These are phyloP conservation scores for Kwoniella mangroviensis DNA, from an alignment of 768 basidiomycete species.

Conservation along the genomic window DNA sequence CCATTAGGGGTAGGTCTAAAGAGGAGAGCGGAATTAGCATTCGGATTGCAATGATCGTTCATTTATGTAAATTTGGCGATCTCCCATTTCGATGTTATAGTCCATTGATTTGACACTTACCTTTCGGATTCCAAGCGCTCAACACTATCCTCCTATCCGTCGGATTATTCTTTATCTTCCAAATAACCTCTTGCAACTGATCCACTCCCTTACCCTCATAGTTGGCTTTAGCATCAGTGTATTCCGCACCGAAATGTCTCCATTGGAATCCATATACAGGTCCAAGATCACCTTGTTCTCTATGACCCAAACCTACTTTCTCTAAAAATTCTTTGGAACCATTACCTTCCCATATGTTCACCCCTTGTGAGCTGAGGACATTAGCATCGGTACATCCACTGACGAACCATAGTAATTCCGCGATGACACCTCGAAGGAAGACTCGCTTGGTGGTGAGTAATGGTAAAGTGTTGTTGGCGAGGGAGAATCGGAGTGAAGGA, in stretches of 20 bases:
- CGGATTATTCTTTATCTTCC: slow-evolving; percentile 89
- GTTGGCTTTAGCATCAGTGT: slow-evolving; percentile 60
- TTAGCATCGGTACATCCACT: slow-evolving; percentile 80
- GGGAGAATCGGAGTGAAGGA: slow-evolving; percentile 83
- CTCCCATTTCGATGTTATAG: no score
- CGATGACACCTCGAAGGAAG: slow-evolving; percentile 85
- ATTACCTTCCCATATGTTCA: slow-evolving; percentile 98
- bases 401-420: slow-evolving; percentile 95
- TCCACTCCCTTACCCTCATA: slow-evolving; percentile 88
- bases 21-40: background rate
- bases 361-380: slow-evolving; percentile 74
- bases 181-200: slow-evolving; percentile 84
- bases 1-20: slow-evolving; percentile 89
- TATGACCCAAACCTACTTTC: slow-evolving; percentile 76
- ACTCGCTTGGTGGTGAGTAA: slow-evolving; percentile 94
- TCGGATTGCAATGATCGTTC: background rate
- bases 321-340: slow-evolving; percentile 86
- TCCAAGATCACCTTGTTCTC: slow-evolving; percentile 88
- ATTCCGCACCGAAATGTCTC: slow-evolving; percentile 90
- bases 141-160: slow-evolving; percentile 92
- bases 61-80: background rate
- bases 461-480: slow-evolving; percentile 71
- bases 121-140: slow-evolving; percentile 97
- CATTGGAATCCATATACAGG: slow-evolving; percentile 98
- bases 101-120: slow-evolving; percentile 60